Percentiles rank a stretch among this genome's conserved stretches.
Conservation (phyloP, 495 filamentous ascomycete species). For the Xanthoparmelia taractica region DNA sequence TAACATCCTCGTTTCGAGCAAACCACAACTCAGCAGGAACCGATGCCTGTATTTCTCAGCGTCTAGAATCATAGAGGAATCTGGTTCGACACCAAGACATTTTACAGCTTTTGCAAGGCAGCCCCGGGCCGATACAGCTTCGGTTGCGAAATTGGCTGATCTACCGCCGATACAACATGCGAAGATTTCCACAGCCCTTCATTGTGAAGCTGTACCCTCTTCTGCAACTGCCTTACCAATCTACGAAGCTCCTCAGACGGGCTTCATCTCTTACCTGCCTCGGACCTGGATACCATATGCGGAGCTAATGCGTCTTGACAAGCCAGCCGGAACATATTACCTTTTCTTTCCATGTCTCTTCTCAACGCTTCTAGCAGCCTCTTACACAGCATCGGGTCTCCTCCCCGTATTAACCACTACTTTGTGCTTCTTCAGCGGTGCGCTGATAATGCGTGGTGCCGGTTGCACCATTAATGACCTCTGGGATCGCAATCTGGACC, state of each 20-base stretch:
- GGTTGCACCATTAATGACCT: constrained; percentile 97
- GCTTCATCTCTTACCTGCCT: constrained; percentile 71
- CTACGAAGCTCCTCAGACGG: constrained; percentile 65
- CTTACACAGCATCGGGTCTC: constrained; percentile 48
- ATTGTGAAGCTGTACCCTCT: neutral
- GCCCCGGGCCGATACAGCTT: neutral
- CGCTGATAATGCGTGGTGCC: constrained; percentile 94
- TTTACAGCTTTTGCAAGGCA: neutral
- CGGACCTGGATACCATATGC: constrained; percentile 77
- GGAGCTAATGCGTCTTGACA: constrained; percentile 88
- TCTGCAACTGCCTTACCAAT: neutral
- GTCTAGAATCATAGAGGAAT: neutral
- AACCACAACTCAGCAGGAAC: neutral
- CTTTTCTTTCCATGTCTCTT: constrained; percentile 93
- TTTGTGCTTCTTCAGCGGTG: constrained; percentile 76
- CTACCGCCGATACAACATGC: neutral
- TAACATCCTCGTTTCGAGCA: neutral
- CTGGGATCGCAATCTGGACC: constrained; percentile 91
- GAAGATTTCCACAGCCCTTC: neutral
- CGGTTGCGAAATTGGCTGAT: neutral
- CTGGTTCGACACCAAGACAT: neutral
- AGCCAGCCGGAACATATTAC: constrained; percentile 90
- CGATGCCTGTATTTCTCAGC: neutral
- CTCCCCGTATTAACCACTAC: constrained; percentile 53
- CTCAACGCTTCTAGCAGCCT: constrained; percentile 64